Percentiles rank a stretch among this genome's conserved stretches.
Conservation (phyloP, 768 basidiomycete species). For the Tylopilus cervinicoccineus region DNA sequence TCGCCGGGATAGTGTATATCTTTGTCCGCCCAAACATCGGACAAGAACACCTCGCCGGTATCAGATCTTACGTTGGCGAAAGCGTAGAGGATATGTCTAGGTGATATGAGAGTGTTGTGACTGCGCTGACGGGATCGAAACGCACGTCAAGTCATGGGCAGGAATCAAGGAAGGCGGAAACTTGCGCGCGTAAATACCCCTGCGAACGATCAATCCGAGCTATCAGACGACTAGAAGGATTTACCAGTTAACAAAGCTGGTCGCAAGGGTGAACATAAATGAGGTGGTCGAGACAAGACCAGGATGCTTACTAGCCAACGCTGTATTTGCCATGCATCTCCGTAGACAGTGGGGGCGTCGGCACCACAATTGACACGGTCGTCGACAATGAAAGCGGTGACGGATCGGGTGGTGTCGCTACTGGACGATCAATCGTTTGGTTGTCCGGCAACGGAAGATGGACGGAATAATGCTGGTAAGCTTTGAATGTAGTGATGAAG, state of each 20-base stretch:
- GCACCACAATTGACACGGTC: slow-evolving; percentile 2
- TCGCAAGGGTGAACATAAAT: slow-evolving; percentile 6
- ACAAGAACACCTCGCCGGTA: slow-evolving; percentile 82
- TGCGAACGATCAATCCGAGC: slow-evolving; percentile 24
- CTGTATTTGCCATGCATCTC: slow-evolving; percentile 59
- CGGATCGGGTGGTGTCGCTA: slow-evolving; percentile 4
- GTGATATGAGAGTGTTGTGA: slow-evolving; percentile 5
- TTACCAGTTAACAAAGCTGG: slow-evolving; percentile 77
- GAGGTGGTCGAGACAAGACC: background rate
- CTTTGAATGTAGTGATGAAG: slow-evolving; percentile 40
- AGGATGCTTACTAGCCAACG: slow-evolving; percentile 68
- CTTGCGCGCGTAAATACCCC: slow-evolving; percentile 95
- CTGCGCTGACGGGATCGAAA: slow-evolving; percentile 7
- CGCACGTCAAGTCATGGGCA: slow-evolving; percentile 78
- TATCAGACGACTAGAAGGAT: slow-evolving; percentile 7
- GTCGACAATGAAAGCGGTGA: slow-evolving; percentile 7
- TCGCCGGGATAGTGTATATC: slow-evolving; percentile 96
- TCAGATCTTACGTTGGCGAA: slow-evolving; percentile 87
- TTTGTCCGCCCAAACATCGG: slow-evolving; percentile 92
- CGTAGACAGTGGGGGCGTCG: slow-evolving; percentile 29
- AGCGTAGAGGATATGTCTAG: slow-evolving; percentile 84
- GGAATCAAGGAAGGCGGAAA: slow-evolving; percentile 87
- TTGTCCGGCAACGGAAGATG: slow-evolving; percentile 7
- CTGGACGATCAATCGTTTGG: slow-evolving; percentile 16
- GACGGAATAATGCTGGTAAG: slow-evolving; percentile 37